Evolutionary conservation across 371 early-diverging fungal genomes (phyloP).

Genomic region (Mortierella sp.): DNA sequence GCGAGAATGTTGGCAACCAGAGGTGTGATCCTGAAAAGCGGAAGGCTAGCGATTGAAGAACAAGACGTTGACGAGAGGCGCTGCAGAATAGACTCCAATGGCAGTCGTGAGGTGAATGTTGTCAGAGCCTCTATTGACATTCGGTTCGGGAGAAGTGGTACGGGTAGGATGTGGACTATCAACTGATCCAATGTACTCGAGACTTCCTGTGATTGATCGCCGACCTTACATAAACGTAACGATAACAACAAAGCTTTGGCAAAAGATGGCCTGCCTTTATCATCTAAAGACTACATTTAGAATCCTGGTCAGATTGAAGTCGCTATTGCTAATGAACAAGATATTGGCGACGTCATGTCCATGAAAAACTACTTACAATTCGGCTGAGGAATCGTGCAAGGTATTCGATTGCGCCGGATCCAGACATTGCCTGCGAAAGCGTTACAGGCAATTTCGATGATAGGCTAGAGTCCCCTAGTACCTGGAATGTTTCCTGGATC

Average conservation of each 20-base stretch:
- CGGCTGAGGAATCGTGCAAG: conserved; percentile 18
- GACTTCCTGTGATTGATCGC: conserved; percentile 8
- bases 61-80: conserved; percentile 37
- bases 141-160: conserved; percentile 60
- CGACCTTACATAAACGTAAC: conserved; percentile 23
- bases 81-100: conserved; percentile 55
- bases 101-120: conserved; percentile 54
- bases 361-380: conserved; percentile 23
- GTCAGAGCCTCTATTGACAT: conserved; percentile 56
- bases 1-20: conserved; percentile 63
- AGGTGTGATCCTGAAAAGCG: conserved; percentile 24
- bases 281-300: conserved; percentile 33
- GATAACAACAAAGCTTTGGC: conserved; percentile 24
- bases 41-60: background rate
- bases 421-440: conserved; percentile 14
- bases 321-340: background rate
- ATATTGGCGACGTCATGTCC: too few relatives aligned
- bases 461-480: background rate
- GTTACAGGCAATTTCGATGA: background rate
- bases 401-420: conserved; percentile 9
- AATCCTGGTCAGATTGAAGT: background rate
- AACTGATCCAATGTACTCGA: conserved; percentile 30
- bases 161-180: conserved; percentile 54
- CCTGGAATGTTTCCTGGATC: conserved; percentile 13
- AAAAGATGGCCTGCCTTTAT: conserved; percentile 26